Evolutionary conservation across 306 rosid species (phyloP), one percentile per base, ranked within the genome.

Genomic region (Fragaria vesca): DNA sequence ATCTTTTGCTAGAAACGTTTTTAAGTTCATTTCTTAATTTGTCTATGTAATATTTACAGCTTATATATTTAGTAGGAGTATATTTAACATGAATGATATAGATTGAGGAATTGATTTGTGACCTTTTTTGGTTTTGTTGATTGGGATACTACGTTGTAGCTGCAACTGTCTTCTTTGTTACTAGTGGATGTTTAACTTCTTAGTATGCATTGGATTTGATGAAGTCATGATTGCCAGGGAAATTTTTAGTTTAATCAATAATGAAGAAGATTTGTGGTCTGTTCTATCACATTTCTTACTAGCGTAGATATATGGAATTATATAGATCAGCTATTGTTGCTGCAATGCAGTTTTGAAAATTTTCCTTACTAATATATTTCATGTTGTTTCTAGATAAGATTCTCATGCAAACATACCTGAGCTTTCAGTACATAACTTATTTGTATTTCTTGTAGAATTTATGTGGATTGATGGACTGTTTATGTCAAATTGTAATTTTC

Each of bases 401-500:
- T 20, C 20, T 71, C 52, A 10, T 52, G 38, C 63, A 4, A 20
- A 32, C 18, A 2, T 16, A 34, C 40, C 20, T 26, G 15, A 48
- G 62, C 18, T 18, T 72, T 50, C 18, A 4, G 10, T 72, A 16
- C 1, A 10, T 7, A 52, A 17, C 38, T 3, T 50, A 12, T 63
- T 51, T 40, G 20, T 28, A 3, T 46, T 68, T 65, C 5, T 17
- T 66, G 2, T 71, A 11, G 28, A 75, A 20, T 11, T 60, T 45
- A 2, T 61, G n/a, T 75, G 75, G 66, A 26, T 20, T 52, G 50
- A 81, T 15, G 17, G 43, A 71, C n/a, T 30, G 16, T 28, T n/a
- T 38, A 4, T 47, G 38, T 26, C 21, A 54, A 54, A 43, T 81
- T 28, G 30, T 1, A 30, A 61, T 77, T 73, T 77, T 48, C 82